Conservation (phyloP, 179 eudicot species). For the Beta lomatogona region DNA sequence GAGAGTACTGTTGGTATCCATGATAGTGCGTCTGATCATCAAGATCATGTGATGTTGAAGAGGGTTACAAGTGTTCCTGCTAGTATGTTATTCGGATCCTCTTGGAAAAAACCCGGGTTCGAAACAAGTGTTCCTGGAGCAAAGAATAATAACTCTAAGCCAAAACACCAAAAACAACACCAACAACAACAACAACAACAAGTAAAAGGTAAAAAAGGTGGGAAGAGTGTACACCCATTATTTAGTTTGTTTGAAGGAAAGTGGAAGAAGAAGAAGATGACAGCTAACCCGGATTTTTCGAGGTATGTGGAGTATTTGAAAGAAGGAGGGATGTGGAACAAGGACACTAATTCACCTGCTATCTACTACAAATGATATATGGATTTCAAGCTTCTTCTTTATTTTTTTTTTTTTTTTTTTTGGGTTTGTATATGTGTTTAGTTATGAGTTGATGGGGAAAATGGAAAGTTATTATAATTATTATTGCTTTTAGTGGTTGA, state of each 20-base stretch:
- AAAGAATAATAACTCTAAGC: not conserved
- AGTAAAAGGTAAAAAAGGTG: conserved; percentile 39
- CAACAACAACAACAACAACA: conserved; percentile 3
- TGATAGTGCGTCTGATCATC: not conserved
- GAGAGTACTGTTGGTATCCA: conserved; percentile 11
- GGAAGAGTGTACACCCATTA: conserved; percentile 60
- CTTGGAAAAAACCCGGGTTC: conserved; percentile 18
- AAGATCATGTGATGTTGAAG: conserved; percentile 32
- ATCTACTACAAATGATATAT: conserved; percentile 34
- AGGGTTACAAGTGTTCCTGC: conserved; percentile 52
- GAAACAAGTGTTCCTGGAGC: not conserved
- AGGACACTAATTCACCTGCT: conserved; percentile 35
- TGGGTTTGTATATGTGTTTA: not conserved
- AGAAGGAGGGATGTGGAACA: conserved; percentile 64
- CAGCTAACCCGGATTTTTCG: conserved; percentile 68
- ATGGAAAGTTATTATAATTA: not conserved
- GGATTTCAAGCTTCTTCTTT: not conserved
- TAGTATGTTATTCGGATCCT: conserved; percentile 40
- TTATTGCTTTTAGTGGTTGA: not conserved
- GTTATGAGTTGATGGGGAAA: not conserved
- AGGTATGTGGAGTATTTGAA: conserved; percentile 73
- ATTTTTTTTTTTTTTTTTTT: not conserved
- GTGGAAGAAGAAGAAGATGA: conserved; percentile 57
- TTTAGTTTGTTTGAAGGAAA: conserved; percentile 56
- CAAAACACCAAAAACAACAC: not conserved